Percentiles rank a stretch among this genome's conserved stretches.
These are phyloP conservation scores for Mycosarcoma maydis DNA, from an alignment of 1,284 basidiomycete species.

Conservation along the genomic window DNA sequence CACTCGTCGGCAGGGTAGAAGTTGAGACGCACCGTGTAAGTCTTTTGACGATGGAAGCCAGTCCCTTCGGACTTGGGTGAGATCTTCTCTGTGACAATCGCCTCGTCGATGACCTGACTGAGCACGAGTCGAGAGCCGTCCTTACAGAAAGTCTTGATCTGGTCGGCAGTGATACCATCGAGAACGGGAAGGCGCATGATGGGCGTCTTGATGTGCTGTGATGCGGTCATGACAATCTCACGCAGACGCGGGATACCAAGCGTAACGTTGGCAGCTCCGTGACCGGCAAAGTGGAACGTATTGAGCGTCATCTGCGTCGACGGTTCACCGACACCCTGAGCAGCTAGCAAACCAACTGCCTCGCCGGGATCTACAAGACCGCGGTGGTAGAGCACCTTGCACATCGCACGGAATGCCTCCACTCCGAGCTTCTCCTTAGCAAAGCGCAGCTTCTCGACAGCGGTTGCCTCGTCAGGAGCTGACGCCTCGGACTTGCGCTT, in stretches of 20 bases:
- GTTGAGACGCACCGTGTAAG: constrained; percentile 82
- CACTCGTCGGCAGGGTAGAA: constrained; percentile 92
- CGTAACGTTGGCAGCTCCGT: constrained; percentile 98
- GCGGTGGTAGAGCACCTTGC: constrained; percentile 64
- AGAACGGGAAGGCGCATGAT: constrained; percentile 86
- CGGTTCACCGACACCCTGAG: constrained; percentile 98
- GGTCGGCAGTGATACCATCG: constrained; percentile 64
- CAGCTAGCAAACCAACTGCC: constrained; percentile 95
- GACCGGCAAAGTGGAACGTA: constrained; percentile 97
- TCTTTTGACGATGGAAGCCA: constrained; percentile 75
- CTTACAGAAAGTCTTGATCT: constrained; percentile 83
- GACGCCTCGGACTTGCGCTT: constrained; percentile 62
- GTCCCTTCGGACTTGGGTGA: constrained; percentile 73
- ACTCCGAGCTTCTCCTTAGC: constrained; percentile 66
- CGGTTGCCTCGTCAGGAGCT: constrained; percentile 47
- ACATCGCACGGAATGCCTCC: constrained; percentile 63
- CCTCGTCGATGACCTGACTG: constrained; percentile 87
- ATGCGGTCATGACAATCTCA: constrained; percentile 99
- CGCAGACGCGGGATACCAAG: constrained; percentile 97
- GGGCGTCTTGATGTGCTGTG: constrained; percentile 93
- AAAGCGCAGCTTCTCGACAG: constrained; percentile 69
- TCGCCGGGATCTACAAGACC: constrained; percentile 92
- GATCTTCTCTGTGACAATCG: constrained; percentile 83
- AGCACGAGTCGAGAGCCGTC: constrained; percentile 85
- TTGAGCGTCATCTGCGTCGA: constrained; percentile 99